Base-by-base conservation (phyloP, 495 filamentous ascomycete species). In the Aspergillus panamensis region DNA sequence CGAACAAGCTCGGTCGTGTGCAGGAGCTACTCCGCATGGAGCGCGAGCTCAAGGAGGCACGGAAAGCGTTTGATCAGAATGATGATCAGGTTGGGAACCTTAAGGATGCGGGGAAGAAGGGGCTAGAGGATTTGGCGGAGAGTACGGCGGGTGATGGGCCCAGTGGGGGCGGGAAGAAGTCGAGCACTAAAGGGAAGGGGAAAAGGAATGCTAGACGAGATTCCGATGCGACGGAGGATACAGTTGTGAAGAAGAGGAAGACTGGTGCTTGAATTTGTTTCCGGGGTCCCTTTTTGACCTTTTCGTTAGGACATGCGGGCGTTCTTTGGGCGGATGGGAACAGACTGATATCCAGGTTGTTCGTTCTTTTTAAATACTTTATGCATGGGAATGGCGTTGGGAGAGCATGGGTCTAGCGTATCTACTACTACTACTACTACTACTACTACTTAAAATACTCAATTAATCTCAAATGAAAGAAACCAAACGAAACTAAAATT, bases 1-100 rank as follows among this genome's bases (percentile, higher is more conserved):
- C 89, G 20, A 76, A 82, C 62, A 92, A 94, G 69, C 81, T 97
- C 47, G 94, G 94, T 20, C 87, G 94, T 73, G 89, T 97, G 55
- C 84, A 91, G 76, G 91, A 96, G 70, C 78, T 95, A 61, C 73
- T 97, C 51, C 84, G 84, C 61, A 90, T 88, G 81, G 87, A 92
- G 58, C 84, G 86, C 65, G 82, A 86, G 54, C 81, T 96, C 44
- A 90, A 91, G 67, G 80, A 85, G 59, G 83, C 87, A n/a, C 76
- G 89, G 13, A 89, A 87, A 69, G 80, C 81, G 13, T 84, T 93
- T 51, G 82, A 87, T 68, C 73, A 71, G 60, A 77, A 74, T 50
- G 79, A 79, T 66, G 76, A 79, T 31, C 73, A 79, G 66, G 72
- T 79, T 31, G 75, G 67, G 6, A 66, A 63, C 37, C 43, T 69